Base-by-base conservation (phyloP, 192 early-diverging fungal species). In the Coemansia umbellata region DNA sequence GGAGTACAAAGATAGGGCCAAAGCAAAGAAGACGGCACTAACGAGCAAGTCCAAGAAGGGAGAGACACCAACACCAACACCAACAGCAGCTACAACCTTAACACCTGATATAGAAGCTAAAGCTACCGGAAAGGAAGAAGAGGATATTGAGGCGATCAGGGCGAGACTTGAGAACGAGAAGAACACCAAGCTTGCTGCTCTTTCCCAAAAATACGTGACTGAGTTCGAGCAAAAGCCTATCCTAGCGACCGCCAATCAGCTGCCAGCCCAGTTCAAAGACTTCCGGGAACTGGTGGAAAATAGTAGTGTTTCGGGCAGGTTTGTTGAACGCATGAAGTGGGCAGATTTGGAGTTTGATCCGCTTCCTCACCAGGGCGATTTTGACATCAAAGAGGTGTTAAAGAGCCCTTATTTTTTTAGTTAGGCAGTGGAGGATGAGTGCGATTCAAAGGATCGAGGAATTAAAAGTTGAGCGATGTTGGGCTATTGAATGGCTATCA, bases 341-440 rank as follows among this genome's bases (percentile, higher is more conserved):
- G 71, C 69, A 1, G 65, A 66, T 31, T 55, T 98, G 32, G 81
- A 69, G 31, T 90, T 95, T 61, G 78, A 83, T 4, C 81, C 83
- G 11, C 59, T 98, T 53, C 95, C 95, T 0, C 63, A 71, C 13
- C 81, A 83, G 35, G 95, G 95, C 45, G 81, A 87, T 18, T 93
- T 98, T 78, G 82, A 95, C 68, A 81, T 98, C 31, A 58, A 78
- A 30, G 65, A 82, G 55, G 93, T 98, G 2, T 81, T 78, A 53
- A 74, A 88, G 11, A 91, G 88, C 36, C 77, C 74, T 14, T 98
- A 96, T 71, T 98, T 98, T 55, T 98, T 98, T 81, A 87, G 92
- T 54, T 98, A 45, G 37, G n/a, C n/a, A n/a, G n/a, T n/a, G n/a
- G n/a, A n/a, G n/a, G n/a, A n/a, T n/a, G n/a, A n/a, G n/a, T n/a